Evolutionary conservation across 1,139 yeast genomes (phyloP).

Genomic region (Hanseniaspora sp.): DNA sequence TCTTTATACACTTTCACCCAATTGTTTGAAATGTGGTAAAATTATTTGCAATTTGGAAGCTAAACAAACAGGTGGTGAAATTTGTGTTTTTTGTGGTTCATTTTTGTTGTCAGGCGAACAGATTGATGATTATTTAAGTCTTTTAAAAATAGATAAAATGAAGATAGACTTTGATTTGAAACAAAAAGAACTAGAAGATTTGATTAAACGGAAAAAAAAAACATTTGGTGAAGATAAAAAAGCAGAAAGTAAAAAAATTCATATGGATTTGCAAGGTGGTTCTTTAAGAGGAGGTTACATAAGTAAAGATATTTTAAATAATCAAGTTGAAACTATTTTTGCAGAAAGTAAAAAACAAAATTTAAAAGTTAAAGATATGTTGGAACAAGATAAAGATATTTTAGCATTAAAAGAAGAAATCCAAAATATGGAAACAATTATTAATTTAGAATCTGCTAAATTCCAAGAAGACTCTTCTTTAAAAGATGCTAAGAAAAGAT

Average conservation of each 20-base stretch:
- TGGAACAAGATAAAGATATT: slow-evolving; percentile 33
- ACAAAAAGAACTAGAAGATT: slow-evolving; percentile 22
- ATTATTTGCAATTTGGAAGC: slow-evolving; percentile 87
- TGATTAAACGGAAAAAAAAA: neutral
- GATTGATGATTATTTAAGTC: slow-evolving; percentile 44
- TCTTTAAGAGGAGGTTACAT: slow-evolving; percentile 17
- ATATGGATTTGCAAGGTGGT: neutral
- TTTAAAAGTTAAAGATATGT: slow-evolving; percentile 22
- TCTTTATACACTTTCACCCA: slow-evolving; percentile 78
- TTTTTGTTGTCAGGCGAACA: slow-evolving; percentile 47
- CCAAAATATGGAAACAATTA: slow-evolving; percentile 30
- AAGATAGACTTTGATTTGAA: slow-evolving; percentile 21
- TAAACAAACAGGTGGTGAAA: slow-evolving; percentile 41
- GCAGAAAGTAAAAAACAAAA: slow-evolving; percentile 26
- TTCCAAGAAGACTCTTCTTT: slow-evolving; percentile 41
- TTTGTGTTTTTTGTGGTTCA: slow-evolving; percentile 73
- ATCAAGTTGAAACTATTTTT: slow-evolving; percentile 32
- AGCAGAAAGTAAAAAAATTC: neutral
- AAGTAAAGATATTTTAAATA: slow-evolving; percentile 31
- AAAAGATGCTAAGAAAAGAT: slow-evolving; percentile 54
- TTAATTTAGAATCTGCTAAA: slow-evolving; percentile 28
- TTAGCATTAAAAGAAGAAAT: slow-evolving; percentile 27
- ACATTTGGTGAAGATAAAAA: neutral
- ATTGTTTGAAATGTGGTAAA: slow-evolving; percentile 88
- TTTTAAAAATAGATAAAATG: slow-evolving; percentile 39